These are phyloP conservation scores for Akanthomyces uredinophilus DNA, from an alignment of 2,329 filamentous ascomycete genomes.

Conservation along the genomic window DNA sequence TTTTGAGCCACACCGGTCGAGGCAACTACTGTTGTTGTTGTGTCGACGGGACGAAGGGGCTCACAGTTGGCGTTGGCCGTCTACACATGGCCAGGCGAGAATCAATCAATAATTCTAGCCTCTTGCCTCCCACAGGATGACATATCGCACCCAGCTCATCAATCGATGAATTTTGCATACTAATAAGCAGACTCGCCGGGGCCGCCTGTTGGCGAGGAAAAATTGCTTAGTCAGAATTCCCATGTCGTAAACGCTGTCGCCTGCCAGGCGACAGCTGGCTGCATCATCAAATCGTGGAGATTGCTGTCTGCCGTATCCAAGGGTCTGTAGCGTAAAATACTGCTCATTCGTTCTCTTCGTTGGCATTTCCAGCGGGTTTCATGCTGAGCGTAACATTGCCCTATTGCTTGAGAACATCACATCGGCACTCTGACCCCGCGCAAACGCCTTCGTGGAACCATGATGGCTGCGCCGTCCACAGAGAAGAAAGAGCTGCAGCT, in stretches of 20 bases:
- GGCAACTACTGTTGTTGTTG: too few relatives aligned
- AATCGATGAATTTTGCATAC: not conserved
- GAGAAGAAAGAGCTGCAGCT: slow-evolving; percentile 75
- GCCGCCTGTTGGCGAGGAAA: not conserved
- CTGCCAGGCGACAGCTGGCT: slow-evolving; percentile 11
- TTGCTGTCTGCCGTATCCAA: not conserved
- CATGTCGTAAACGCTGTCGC: slow-evolving; percentile 12
- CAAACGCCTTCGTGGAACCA: slow-evolving; percentile 6
- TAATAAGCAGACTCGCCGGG: not conserved
- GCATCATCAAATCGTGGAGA: slow-evolving; percentile 1
- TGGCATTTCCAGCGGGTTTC: not conserved
- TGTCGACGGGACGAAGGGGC: too few relatives aligned
- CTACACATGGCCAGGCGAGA: too few relatives aligned
- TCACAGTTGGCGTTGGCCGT: too few relatives aligned
- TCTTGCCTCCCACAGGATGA: too few relatives aligned
- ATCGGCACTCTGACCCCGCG: not conserved
- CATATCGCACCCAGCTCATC: not conserved
- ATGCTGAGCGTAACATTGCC: not conserved
- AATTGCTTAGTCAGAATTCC: slow-evolving; percentile 7
- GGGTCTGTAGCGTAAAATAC: slow-evolving; percentile 1
- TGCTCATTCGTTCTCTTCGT: not conserved
- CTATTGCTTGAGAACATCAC: not conserved
- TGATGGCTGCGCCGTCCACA: slow-evolving; percentile 34
- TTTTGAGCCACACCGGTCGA: not conserved
- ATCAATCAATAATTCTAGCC: too few relatives aligned